Conservation (phyloP, 495 filamentous ascomycete genomes). For the Antarctomyces pellizariae region DNA sequence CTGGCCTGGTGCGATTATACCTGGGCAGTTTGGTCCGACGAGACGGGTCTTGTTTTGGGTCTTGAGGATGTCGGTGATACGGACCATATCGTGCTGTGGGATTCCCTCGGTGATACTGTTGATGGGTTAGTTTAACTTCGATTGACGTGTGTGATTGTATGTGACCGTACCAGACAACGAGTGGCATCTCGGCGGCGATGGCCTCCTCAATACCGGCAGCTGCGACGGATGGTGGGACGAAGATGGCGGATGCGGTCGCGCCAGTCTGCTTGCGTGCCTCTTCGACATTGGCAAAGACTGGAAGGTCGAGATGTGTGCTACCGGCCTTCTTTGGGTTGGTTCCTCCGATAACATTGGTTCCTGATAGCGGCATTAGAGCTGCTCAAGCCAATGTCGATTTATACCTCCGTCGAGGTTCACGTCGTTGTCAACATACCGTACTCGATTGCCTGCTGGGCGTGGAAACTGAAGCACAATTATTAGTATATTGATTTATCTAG, state of each 20-base stretch:
- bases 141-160: slow-evolving; percentile 6
- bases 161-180: slow-evolving; percentile 58
- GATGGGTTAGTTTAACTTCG: slow-evolving; percentile 7
- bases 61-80: slow-evolving; percentile 95
- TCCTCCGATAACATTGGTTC: slow-evolving; percentile 91
- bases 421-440: slow-evolving; percentile 42
- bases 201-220: slow-evolving; percentile 94
- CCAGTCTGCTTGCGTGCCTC: slow-evolving; percentile 85
- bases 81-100: slow-evolving; percentile 98
- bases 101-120: slow-evolving; percentile 88
- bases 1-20: slow-evolving; percentile 91
- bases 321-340: slow-evolving; percentile 99
- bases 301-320: slow-evolving; percentile 63
- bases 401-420: slow-evolving; percentile 5
- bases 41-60: slow-evolving; percentile 90
- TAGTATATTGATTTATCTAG: slow-evolving; percentile 1
- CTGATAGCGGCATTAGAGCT: slow-evolving; percentile 21
- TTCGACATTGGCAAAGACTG: slow-evolving; percentile 74
- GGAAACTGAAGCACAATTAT: slow-evolving; percentile 46
- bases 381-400: slow-evolving; percentile 6
- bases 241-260: slow-evolving; percentile 81
- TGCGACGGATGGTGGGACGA: slow-evolving; percentile 85
- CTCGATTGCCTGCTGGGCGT: slow-evolving; percentile 91
- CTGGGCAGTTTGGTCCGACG: slow-evolving; percentile 95
- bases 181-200: slow-evolving; percentile 69